These are phyloP conservation scores for Alternaria gansuensis DNA, from an alignment of 2,329 filamentous ascomycete species.

Conservation along the genomic window DNA sequence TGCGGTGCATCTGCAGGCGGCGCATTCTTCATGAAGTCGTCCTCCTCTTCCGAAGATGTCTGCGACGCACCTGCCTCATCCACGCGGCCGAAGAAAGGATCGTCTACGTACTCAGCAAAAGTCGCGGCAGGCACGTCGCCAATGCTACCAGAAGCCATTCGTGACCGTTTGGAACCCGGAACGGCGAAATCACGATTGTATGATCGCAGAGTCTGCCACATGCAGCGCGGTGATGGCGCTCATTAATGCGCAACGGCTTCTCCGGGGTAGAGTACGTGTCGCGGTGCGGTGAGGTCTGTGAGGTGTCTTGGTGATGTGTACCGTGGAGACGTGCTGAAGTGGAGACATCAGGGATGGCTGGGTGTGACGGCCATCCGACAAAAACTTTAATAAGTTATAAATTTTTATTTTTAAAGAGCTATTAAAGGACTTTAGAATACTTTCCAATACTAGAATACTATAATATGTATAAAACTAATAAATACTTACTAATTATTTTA, in stretches of 20 bases:
- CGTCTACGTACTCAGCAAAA: constrained; percentile 63
- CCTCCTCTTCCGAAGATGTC: constrained; percentile 21
- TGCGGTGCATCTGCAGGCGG: constrained; percentile 23
- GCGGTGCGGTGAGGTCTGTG: constrained; percentile 5
- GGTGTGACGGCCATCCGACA: too few relatives aligned
- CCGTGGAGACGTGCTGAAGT: constrained; percentile 2
- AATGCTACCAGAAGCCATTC: constrained; percentile 59
- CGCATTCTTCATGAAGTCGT: constrained; percentile 26
- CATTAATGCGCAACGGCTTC: constrained; percentile 31
- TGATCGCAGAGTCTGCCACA: constrained; percentile 50
- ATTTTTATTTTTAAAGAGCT: too few relatives aligned
- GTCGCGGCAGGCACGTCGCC: constrained; percentile 58
- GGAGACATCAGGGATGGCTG: constrained; percentile 8
- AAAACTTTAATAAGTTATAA: too few relatives aligned
- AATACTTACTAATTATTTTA: too few relatives aligned
- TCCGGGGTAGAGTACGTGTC: constrained; percentile 4
- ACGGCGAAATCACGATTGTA: constrained; percentile 55
- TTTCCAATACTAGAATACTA: too few relatives aligned
- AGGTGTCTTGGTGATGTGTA: constrained; percentile 9
- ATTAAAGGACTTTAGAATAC: too few relatives aligned
- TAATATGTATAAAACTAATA: too few relatives aligned
- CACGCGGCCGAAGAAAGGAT: constrained; percentile 31
- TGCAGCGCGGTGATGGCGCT: constrained; percentile 41
- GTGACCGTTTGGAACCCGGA: constrained; percentile 50
- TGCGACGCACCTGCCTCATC: constrained; percentile 27